Evolutionary conservation across 1,139 yeast species (phyloP).

Genomic region (Casaregolazyma suthepensis): DNA sequence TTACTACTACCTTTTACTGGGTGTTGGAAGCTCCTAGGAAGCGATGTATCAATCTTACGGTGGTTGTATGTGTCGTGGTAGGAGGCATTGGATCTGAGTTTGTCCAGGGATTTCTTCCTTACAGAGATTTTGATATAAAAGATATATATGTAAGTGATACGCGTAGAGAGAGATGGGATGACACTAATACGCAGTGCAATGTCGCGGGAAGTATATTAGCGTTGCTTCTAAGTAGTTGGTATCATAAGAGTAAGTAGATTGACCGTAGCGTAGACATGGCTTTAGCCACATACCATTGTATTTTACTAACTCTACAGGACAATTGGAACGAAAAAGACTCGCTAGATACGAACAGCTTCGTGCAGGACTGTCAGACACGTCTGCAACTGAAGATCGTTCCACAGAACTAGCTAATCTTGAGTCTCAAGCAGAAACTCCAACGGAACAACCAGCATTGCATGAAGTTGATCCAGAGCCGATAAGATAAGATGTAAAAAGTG

Average conservation of each 20-base stretch:
- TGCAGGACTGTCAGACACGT: slow-evolving; percentile 11
- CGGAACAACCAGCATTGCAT: slow-evolving; percentile 10
- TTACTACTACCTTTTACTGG: slow-evolving; percentile 52
- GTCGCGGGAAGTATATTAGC: slow-evolving; percentile 33
- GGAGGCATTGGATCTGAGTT: slow-evolving; percentile 51
- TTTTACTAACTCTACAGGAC: slow-evolving; percentile 12
- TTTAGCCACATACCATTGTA: neutral
- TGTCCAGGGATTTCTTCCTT: slow-evolving; percentile 33
- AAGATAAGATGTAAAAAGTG: neutral
- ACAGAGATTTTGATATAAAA: slow-evolving; percentile 2
- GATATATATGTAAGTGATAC: slow-evolving; percentile 4
- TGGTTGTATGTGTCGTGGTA: slow-evolving; percentile 40
- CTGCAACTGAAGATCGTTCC: slow-evolving; percentile 2
- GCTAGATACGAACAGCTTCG: slow-evolving; percentile 29
- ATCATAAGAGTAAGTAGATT: slow-evolving; percentile 31
- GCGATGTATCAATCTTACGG: slow-evolving; percentile 40
- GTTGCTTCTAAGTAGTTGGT: slow-evolving; percentile 29
- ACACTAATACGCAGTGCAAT: slow-evolving; percentile 24
- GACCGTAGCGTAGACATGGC: neutral
- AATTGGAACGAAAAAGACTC: slow-evolving; percentile 27
- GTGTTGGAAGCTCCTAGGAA: slow-evolving; percentile 42
- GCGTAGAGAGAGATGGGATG: neutral
- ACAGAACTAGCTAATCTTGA: slow-evolving; percentile 15
- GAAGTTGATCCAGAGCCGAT: slow-evolving; percentile 21
- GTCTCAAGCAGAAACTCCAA: slow-evolving; percentile 8